phyloP scores from a whole-genome alignment of 257 asterid species.

The Fraxinus pennsylvanica region DNA sequence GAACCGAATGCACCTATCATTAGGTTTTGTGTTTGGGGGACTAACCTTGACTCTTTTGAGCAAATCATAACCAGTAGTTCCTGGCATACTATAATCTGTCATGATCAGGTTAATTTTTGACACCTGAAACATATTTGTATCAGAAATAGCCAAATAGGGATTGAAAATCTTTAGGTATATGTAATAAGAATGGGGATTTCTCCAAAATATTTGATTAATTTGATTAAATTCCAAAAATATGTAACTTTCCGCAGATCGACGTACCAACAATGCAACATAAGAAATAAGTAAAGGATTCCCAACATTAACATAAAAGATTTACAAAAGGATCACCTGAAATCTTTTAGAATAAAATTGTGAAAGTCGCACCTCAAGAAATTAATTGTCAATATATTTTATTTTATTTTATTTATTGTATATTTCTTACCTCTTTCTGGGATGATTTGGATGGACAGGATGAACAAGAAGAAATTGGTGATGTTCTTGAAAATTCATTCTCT shows the following conservation, averaged over 20 bases:
- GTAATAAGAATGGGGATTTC: neutral
- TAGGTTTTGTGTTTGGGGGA: conserved; percentile 1
- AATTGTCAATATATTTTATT: neutral
- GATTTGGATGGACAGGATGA: conserved; percentile 35
- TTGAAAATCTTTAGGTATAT: neutral
- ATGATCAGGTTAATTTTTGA: conserved; percentile 58
- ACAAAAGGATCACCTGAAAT: neutral
- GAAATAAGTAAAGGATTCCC: neutral
- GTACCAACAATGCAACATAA: neutral
- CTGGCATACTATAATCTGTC: conserved; percentile 77
- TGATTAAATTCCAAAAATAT: neutral
- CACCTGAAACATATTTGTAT: conserved; percentile 32
- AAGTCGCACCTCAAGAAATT: neutral
- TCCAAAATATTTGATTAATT: neutral
- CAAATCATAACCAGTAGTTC: conserved; percentile 65
- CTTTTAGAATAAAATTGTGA: neutral
- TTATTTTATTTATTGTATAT: neutral
- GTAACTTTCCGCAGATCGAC: neutral
- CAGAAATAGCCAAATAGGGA: neutral
- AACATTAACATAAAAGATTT: neutral
- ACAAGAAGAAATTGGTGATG: conserved; percentile 22
- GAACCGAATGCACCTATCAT: neutral
- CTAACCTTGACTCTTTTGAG: conserved; percentile 59
- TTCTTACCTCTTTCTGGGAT: conserved; percentile 37
- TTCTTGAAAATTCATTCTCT: conserved; percentile 26